Evolutionary conservation across 306 rosid genomes (phyloP).

Genomic region (Ochetophila trinervis): DNA sequence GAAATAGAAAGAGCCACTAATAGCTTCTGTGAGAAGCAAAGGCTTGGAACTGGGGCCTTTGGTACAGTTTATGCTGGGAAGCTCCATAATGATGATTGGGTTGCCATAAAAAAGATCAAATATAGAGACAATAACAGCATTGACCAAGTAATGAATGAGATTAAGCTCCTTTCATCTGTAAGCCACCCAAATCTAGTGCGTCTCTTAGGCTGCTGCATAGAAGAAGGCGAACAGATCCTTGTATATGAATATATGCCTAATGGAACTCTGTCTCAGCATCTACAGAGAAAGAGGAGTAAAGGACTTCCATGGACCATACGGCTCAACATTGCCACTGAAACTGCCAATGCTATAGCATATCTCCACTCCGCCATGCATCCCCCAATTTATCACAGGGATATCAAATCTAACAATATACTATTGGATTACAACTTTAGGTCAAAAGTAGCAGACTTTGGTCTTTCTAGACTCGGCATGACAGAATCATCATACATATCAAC

Average conservation of each 20-base stretch:
- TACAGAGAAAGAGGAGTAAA: conserved; percentile 62
- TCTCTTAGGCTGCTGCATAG: conserved; percentile 91
- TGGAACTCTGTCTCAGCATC: conserved; percentile 86
- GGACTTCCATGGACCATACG: conserved; percentile 88
- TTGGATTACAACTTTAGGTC: conserved; percentile 77
- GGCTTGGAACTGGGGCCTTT: conserved; percentile 91
- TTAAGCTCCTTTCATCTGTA: conserved; percentile 87
- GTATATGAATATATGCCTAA: conserved; percentile 89
- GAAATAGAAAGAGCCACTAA: conserved; percentile 79
- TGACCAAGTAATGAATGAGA: conserved; percentile 96
- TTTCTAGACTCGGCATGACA: conserved; percentile 84
- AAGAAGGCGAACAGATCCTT: conserved; percentile 87
- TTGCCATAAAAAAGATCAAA: conserved; percentile 83
- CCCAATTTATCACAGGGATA: conserved; percentile 94
- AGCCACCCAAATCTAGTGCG: conserved; percentile 95
- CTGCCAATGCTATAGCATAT: conserved; percentile 84
- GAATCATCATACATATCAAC: conserved; percentile 90
- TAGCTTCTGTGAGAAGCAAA: conserved; percentile 67
- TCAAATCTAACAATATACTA: conserved; percentile 88
- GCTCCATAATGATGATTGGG: conserved; percentile 68
- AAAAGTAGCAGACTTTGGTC: conserved; percentile 97
- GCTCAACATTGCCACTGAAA: conserved; percentile 85
- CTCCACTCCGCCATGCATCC: conserved; percentile 86
- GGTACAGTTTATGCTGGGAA: conserved; percentile 92
- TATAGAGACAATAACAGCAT: conserved; percentile 72